Base-by-base conservation (phyloP, 2,329 filamentous ascomycete species). In the Coniella lustricola region DNA sequence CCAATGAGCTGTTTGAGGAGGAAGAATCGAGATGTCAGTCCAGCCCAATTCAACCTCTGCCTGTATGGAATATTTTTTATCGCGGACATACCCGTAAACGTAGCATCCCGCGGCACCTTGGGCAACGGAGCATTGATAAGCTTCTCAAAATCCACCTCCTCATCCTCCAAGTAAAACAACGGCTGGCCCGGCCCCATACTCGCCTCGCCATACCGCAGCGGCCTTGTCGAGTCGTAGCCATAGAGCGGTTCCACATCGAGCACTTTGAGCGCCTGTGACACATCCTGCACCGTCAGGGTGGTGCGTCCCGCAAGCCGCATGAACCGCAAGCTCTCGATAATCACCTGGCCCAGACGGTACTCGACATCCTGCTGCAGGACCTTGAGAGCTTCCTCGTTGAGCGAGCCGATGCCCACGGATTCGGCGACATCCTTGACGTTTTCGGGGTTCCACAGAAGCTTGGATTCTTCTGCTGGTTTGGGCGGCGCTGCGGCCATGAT, bases 131-230 rank as follows among this genome's bases (percentile, higher is more conserved):
- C 90, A 69, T 98, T 98, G 64, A 98, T 96, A 57, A 98, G 74
- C 73, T 97, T 97, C 72, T 98, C 93, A 63, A 98, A 97, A 67
- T 98, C 93, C 47, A 97, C 85, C 72, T 98, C 93, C 63, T 98
- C 93, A 64, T 98, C 93, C 62, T 98, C 93, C 33, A 98, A 86
- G 64, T 98, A 98, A 68, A 91, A 98, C 18, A 98, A 72, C 46
- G 91, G 90, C 67, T 98, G 93, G 9, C 91, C 90, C 13, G 90
- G 90, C 0, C 93, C 93, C 52, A 98, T 73, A 50, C 87, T 94
- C 3, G 93, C 93, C 67, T 98, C 93, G 44, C 93, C 93, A 62
- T 94, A 98, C 47, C 87, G 81, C 59, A 98, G 71, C 21, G 90
- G 88, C 44, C 91, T 77, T 36, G 88, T 93, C 31, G 90, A 90